These are phyloP conservation scores for Nadsonia commutata DNA, from an alignment of 1,139 yeast genomes.

Conservation along the genomic window DNA sequence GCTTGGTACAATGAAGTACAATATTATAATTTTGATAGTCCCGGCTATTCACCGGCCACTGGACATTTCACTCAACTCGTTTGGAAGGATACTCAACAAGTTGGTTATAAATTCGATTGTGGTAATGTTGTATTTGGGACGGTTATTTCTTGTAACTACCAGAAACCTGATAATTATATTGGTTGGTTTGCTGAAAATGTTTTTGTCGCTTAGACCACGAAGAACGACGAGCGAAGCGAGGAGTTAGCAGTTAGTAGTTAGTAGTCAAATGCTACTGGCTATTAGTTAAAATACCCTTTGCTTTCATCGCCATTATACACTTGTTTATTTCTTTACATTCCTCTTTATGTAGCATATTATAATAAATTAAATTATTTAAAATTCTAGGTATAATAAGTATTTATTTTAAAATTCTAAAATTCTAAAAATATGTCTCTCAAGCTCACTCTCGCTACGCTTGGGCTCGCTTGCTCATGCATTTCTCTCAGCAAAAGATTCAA, in stretches of 20 bases:
- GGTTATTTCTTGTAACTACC: conserved; percentile 9
- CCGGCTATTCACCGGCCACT: conserved; percentile 28
- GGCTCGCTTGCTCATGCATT: too few relatives aligned
- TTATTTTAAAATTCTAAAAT: too few relatives aligned
- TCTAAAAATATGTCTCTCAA: too few relatives aligned
- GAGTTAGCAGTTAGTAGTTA: too few relatives aligned
- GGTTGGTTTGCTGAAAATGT: not conserved
- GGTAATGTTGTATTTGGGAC: conserved; percentile 22
- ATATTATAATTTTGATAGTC: conserved; percentile 38
- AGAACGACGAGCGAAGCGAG: too few relatives aligned
- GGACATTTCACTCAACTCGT: conserved; percentile 81
- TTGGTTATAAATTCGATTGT: conserved; percentile 44
- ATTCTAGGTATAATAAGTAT: too few relatives aligned
- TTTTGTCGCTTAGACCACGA: not conserved
- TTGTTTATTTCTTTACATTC: too few relatives aligned
- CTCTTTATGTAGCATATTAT: too few relatives aligned
- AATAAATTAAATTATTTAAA: too few relatives aligned
- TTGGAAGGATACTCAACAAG: conserved; percentile 53
- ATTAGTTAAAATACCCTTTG: too few relatives aligned
- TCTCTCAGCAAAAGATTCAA: conserved; percentile 62
- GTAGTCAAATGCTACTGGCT: too few relatives aligned
- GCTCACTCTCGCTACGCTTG: conserved; percentile 10
- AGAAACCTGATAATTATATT: not conserved
- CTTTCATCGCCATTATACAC: too few relatives aligned
- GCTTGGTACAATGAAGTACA: conserved; percentile 69